These are phyloP conservation scores for Colletotrichum musae DNA, from an alignment of 2,329 filamentous ascomycete genomes.

Conservation along the genomic window DNA sequence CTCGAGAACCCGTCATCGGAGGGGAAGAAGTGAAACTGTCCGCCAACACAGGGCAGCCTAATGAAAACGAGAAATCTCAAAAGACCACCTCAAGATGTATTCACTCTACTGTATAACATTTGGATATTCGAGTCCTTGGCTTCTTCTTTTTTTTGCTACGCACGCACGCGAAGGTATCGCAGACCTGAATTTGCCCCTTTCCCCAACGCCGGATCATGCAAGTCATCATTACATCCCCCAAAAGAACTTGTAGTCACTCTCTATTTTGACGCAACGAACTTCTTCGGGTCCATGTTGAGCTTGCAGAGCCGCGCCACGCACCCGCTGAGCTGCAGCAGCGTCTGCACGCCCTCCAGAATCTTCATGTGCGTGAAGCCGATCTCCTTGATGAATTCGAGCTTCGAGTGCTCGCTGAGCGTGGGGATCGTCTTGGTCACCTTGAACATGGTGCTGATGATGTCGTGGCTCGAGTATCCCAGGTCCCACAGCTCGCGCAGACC, in stretches of 20 bases:
- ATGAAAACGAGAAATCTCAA: background rate
- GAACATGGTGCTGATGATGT: slow-evolving; percentile 99
- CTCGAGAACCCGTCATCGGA: slow-evolving; percentile 59
- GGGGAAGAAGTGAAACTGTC: slow-evolving; percentile 43
- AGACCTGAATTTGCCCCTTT: slow-evolving; percentile 10
- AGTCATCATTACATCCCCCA: slow-evolving; percentile 34
- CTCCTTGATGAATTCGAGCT: slow-evolving; percentile 97
- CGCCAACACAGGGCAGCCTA: background rate
- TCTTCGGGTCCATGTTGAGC: slow-evolving; percentile 94
- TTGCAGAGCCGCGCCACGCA: slow-evolving; percentile 92
- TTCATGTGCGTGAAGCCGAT: slow-evolving; percentile 99
- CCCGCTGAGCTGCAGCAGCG: slow-evolving; percentile 91
- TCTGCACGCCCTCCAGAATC: slow-evolving; percentile 97
- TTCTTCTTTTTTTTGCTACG: slow-evolving; percentile 28
- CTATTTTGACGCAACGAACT: slow-evolving; percentile 69
- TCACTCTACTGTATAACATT: slow-evolving; percentile 33
- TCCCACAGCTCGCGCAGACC: slow-evolving; percentile 92
- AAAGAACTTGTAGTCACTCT: slow-evolving; percentile 26
- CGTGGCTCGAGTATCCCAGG: slow-evolving; percentile 96
- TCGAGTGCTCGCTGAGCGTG: slow-evolving; percentile 91
- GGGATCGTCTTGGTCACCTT: slow-evolving; percentile 96
- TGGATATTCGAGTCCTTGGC: slow-evolving; percentile 9
- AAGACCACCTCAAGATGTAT: slow-evolving; percentile 20
- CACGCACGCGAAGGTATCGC: slow-evolving; percentile 13
- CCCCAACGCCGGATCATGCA: slow-evolving; percentile 53